Conservation (phyloP, 345 rosid genomes). For the Moricandia arvensis region DNA sequence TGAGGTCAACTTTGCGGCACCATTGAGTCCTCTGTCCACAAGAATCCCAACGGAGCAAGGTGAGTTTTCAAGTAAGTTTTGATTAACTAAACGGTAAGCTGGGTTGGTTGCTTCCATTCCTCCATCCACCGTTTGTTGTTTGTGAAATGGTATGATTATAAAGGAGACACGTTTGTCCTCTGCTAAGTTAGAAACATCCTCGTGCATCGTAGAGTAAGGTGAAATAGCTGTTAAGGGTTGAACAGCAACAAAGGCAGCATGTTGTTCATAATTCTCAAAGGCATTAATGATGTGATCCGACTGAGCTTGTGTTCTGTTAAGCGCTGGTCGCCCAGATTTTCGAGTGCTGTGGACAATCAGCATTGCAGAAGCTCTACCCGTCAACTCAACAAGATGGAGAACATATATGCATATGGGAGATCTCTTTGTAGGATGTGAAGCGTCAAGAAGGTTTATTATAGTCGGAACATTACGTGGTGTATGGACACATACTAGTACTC, state of each 20-base stretch:
- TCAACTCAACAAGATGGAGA: conserved; percentile 92
- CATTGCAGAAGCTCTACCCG: conserved; percentile 96
- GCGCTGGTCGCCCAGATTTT: conserved; percentile 65
- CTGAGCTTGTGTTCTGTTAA: conserved; percentile 88
- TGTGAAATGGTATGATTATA: conserved; percentile 85
- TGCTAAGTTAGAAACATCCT: conserved; percentile 79
- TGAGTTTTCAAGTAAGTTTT: conserved; percentile 63
- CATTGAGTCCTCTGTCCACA: conserved; percentile 78
- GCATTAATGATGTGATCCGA: conserved; percentile 90
- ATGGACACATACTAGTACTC: conserved; percentile 72
- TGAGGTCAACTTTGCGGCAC: conserved; percentile 50
- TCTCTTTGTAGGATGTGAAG: conserved; percentile 70
- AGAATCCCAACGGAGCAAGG: conserved; percentile 94
- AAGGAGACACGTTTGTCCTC: conserved; percentile 85
- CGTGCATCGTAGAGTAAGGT: conserved; percentile 94
- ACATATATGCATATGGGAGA: conserved; percentile 81
- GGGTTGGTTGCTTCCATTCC: conserved; percentile 97
- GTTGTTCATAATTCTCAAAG: conserved; percentile 81
- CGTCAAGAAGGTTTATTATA: conserved; percentile 81
- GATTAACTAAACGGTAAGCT: conserved; percentile 71
- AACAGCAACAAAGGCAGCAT: conserved; percentile 51
- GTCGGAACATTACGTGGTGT: conserved; percentile 89
- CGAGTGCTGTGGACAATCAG: conserved; percentile 84
- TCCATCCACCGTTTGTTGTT: conserved; percentile 91
- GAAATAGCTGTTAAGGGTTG: conserved; percentile 92